Evolutionary conservation across 2,329 filamentous ascomycete species (phyloP).

Genomic region (Helotiales sp.): DNA sequence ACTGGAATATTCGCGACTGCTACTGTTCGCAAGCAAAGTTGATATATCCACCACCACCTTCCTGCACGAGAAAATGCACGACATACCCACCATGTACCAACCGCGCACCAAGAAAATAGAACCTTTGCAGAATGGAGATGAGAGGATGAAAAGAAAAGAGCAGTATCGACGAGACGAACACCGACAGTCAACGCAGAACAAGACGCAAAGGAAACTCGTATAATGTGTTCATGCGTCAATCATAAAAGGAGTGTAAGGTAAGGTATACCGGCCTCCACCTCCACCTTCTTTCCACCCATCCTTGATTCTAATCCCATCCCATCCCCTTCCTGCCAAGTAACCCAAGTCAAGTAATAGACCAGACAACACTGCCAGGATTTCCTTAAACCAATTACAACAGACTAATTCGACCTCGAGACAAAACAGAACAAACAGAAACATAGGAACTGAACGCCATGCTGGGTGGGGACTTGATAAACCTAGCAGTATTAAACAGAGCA

Average conservation of each 20-base stretch:
- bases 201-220: slow-evolving; percentile 35
- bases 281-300: slow-evolving; percentile 12
- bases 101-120: not conserved
- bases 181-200: slow-evolving; percentile 9
- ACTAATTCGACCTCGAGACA: slow-evolving; percentile 1
- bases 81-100: not conserved
- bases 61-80: not conserved
- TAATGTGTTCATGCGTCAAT: slow-evolving; percentile 39
- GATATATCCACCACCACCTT: not conserved
- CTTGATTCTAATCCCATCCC: not conserved
- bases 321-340: not conserved
- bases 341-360: slow-evolving; percentile 10
- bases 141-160: not conserved
- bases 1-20: not conserved
- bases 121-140: not conserved
- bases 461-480: not conserved
- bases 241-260: slow-evolving; percentile 38
- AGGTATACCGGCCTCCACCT: slow-evolving; percentile 11
- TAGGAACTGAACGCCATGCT: slow-evolving; percentile 2
- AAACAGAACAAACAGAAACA: not conserved
- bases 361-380: not conserved
- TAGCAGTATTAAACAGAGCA: not conserved
- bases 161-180: not conserved
- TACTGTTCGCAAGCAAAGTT: not conserved
- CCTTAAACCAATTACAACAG: slow-evolving; percentile 22